A percentile compares a stretch with the other conserved stretches of the same genome.
These are phyloP conservation scores for Circinella minor DNA, from an alignment of 371 early-diverging fungal species.

Conservation along the genomic window DNA sequence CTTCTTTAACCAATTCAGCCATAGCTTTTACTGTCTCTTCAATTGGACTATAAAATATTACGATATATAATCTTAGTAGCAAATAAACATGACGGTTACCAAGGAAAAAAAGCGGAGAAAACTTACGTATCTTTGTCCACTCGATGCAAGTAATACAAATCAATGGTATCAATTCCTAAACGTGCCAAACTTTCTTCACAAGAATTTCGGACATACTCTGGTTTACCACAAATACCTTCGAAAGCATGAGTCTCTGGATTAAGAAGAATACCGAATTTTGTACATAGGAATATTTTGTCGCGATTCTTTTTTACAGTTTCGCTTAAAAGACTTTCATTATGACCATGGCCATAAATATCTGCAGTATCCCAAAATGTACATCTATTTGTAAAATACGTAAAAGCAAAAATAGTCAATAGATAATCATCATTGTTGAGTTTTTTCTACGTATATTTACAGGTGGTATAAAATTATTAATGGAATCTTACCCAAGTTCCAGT, in stretches of 20 bases:
- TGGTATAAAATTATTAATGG: no score
- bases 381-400: background rate
- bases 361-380: slow-evolving; percentile 39
- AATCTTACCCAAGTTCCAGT: background rate
- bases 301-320: slow-evolving; percentile 40
- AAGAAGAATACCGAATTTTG: slow-evolving; percentile 44
- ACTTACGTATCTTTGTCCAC: slow-evolving; percentile 45
- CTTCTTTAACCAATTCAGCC: slow-evolving; percentile 66
- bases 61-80: background rate
- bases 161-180: slow-evolving; percentile 54
- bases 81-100: no score
- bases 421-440: no score
- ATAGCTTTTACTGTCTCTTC: slow-evolving; percentile 64
- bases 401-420: no score
- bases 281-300: slow-evolving; percentile 48
- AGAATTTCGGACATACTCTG: slow-evolving; percentile 53
- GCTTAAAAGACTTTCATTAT: slow-evolving; percentile 46
- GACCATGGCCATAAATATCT: slow-evolving; percentile 28
- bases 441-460: no score
- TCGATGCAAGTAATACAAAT: slow-evolving; percentile 66
- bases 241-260: slow-evolving; percentile 24
- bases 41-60: slow-evolving; percentile 36
- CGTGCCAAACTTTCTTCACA: slow-evolving; percentile 51
- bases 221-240: slow-evolving; percentile 41
- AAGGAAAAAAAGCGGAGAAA: background rate